Conservation (phyloP, 345 rosid genomes). For the Camelina neglecta region DNA sequence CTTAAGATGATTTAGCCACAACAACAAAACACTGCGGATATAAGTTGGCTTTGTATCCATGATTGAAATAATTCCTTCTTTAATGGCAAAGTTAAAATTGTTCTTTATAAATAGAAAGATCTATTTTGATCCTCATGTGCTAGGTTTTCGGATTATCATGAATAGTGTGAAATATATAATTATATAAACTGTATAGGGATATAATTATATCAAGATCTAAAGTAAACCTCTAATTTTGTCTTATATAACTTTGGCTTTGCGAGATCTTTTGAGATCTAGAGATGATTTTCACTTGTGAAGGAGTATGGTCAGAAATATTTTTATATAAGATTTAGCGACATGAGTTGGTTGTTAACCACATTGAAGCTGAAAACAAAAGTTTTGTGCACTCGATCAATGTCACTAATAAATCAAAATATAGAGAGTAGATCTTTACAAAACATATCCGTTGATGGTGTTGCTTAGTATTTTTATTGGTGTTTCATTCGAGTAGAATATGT, state of each 20-base stretch:
- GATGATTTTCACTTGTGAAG: neutral
- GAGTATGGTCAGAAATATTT: neutral
- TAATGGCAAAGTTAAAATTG: neutral
- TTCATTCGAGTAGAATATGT: conserved; percentile 11
- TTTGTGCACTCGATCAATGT: neutral
- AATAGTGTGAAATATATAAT: neutral
- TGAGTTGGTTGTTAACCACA: neutral
- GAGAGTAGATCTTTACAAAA: neutral
- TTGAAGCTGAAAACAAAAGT: neutral
- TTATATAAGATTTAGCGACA: neutral
- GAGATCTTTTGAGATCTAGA: neutral
- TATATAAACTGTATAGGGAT: neutral
- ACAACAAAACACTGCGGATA: neutral
- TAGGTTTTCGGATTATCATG: neutral
- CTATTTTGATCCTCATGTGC: neutral
- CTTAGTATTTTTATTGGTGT: neutral
- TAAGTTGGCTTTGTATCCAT: neutral
- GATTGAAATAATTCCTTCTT: neutral
- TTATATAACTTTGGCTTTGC: neutral
- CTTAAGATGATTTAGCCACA: neutral
- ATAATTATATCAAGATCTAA: neutral
- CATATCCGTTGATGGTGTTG: neutral
- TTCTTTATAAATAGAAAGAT: neutral
- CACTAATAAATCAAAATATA: neutral
- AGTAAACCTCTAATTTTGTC: neutral